Evolutionary conservation across 495 filamentous ascomycete species (phyloP).

Genomic region (Tuber umbilicatum): DNA sequence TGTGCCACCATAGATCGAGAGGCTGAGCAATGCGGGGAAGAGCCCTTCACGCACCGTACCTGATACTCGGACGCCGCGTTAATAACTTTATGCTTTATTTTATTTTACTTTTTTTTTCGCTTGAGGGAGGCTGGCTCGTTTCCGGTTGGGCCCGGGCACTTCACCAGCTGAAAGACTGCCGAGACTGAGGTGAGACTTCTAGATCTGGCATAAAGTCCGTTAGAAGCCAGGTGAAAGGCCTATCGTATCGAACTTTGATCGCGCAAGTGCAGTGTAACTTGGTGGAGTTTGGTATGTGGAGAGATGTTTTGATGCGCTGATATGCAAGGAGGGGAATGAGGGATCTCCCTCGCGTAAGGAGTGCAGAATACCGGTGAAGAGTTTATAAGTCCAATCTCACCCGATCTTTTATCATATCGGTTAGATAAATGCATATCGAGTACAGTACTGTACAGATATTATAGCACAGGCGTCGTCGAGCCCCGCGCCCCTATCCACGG

Average conservation of each 20-base stretch:
- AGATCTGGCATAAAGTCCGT: neutral
- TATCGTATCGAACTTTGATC: neutral
- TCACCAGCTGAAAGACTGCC: neutral
- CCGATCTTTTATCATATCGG: too few species aligned
- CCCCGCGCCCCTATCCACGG: neutral
- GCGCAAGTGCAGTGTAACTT: neutral
- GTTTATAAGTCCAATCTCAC: neutral
- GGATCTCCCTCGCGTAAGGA: neutral
- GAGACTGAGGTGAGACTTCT: neutral
- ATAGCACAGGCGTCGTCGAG: neutral
- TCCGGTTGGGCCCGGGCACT: neutral
- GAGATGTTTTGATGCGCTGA: neutral
- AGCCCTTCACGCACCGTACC: neutral
- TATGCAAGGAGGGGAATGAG: neutral
- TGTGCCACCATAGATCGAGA: neutral
- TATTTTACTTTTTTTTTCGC: neutral
- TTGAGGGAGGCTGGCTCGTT: neutral
- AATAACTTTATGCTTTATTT: neutral
- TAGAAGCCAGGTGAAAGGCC: neutral
- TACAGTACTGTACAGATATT: too few species aligned
- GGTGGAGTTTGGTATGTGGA: neutral
- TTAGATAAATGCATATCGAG: neutral
- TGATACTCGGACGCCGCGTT: neutral
- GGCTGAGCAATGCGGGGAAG: slow-evolving; percentile 1
- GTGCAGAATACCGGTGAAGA: neutral